Conservation (phyloP, 2,329 filamentous ascomycete genomes). For the Monilinia aucupariae region DNA sequence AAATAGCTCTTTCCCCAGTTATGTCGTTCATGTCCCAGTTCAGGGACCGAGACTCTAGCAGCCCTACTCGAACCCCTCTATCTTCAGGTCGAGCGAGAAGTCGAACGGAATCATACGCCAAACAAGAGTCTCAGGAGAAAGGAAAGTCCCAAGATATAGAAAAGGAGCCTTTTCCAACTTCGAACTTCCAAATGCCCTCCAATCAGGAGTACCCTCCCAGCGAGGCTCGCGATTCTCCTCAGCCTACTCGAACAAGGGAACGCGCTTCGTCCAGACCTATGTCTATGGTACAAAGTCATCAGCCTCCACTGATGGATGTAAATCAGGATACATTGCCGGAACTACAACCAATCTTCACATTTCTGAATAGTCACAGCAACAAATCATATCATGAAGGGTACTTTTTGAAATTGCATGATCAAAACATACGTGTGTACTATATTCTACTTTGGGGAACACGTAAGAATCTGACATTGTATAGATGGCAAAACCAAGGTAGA, state of each 20-base stretch:
- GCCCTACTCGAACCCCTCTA: conserved; percentile 29
- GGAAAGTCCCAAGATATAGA: not conserved
- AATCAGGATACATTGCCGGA: conserved; percentile 83
- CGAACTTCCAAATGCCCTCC: conserved; percentile 8
- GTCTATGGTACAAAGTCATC: conserved; percentile 82
- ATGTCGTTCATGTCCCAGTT: conserved; percentile 84
- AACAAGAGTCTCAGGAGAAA: conserved; percentile 18
- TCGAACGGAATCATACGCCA: conserved; percentile 22
- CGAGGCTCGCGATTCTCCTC: conserved; percentile 23
- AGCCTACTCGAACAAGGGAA: conserved; percentile 35
- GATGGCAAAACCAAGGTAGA: conserved; percentile 82
- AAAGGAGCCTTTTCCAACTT: conserved; percentile 11
- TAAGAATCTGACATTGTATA: conserved; percentile 41
- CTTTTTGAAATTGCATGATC: conserved; percentile 92
- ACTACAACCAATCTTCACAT: conserved; percentile 87
- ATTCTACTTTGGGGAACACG: conserved; percentile 5
- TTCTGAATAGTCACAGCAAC: conserved; percentile 89
- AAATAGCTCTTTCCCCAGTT: conserved; percentile 46
- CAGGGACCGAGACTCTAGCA: conserved; percentile 40
- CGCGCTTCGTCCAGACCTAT: conserved; percentile 58
- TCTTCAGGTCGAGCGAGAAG: conserved; percentile 27
- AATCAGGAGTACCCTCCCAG: conserved; percentile 6
- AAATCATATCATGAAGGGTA: conserved; percentile 98
- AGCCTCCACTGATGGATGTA: conserved; percentile 80
- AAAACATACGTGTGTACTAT: conserved; percentile 71